Percentiles rank a stretch among this genome's conserved stretches.
These are phyloP conservation scores for Pseudogymnoascus sp. DNA, from an alignment of 2,329 filamentous ascomycete species.

Conservation along the genomic window DNA sequence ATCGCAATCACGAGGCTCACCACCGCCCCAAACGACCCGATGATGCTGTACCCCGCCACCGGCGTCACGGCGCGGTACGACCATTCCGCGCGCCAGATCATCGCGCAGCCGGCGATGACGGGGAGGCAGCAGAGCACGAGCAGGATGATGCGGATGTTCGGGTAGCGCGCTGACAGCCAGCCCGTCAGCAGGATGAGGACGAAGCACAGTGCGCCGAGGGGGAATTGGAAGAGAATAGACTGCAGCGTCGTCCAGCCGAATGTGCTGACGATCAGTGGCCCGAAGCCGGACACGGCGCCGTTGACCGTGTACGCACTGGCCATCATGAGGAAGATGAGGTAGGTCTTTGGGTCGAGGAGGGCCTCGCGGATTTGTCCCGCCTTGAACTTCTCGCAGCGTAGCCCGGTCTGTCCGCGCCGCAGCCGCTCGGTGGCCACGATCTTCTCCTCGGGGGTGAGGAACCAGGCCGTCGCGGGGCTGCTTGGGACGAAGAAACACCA, in stretches of 20 bases:
- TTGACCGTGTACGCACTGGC: slow-evolving; percentile 52
- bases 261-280: slow-evolving; percentile 61
- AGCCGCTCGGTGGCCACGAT: slow-evolving; percentile 57
- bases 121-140: slow-evolving; percentile 60
- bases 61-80: slow-evolving; percentile 55
- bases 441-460: slow-evolving; percentile 53
- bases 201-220: slow-evolving; percentile 60
- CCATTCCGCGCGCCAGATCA: slow-evolving; percentile 61
- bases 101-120: slow-evolving; percentile 63
- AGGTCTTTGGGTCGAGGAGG: slow-evolving; percentile 51
- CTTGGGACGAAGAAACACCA: slow-evolving; percentile 58
- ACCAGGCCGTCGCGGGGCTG: slow-evolving; percentile 60
- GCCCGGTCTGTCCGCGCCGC: slow-evolving; percentile 53
- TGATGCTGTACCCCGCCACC: slow-evolving; percentile 62
- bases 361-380: slow-evolving; percentile 48
- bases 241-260: slow-evolving; percentile 58
- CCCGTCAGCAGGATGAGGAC: slow-evolving; percentile 58
- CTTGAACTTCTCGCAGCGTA: slow-evolving; percentile 54
- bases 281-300: slow-evolving; percentile 62
- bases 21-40: slow-evolving; percentile 64
- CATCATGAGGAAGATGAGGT: slow-evolving; percentile 60
- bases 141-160: slow-evolving; percentile 56
- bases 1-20: slow-evolving; percentile 53
- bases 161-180: slow-evolving; percentile 50
- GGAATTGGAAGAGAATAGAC: slow-evolving; percentile 66